Base-by-base conservation (phyloP, 2,329 filamentous ascomycete species). In the Diaporthe sp. region DNA sequence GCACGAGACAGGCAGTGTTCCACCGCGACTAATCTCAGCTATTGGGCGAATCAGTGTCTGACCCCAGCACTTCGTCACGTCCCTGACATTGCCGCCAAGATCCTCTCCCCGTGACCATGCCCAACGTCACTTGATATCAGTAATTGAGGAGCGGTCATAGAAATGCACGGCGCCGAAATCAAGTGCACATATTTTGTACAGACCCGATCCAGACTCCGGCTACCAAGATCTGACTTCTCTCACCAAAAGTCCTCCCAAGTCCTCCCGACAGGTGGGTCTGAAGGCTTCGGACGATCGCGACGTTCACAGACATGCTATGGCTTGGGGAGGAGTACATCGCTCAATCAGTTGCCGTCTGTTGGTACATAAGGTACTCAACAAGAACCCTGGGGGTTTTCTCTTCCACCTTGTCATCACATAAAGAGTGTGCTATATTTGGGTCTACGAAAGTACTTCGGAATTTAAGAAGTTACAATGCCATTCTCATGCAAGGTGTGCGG, bases 11-110 rank as follows among this genome's bases (percentile, higher is more conserved):
- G 65, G 65, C 46, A 69, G 65, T 69, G 65, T 55, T 69, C 31
- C 65, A 69, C 65, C 65, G 65, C 65, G 34, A 69, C 49, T 69
- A 69, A 69, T 69, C 31, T 69, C 65, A 28, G 49, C 65, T 13
- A 2, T 25, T 42, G 9, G 49, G 49, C 65, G 49, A 69, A 69
- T 55, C 65, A 69, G 65, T 34, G n/a, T 31, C 49, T 28, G 22
- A 19, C 46, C 65, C 49, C 65, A 69, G 46, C 65, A 37, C 4
- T 19, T 17, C 4, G 8, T 53, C n/a, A 8, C 31, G 65, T 39
- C 34, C 65, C 65, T 39, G 62, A 3, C 31, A 17, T 25, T 9
- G 5, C 28, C 46, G 65, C 65, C 65, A 55, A 69, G 65, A 1
- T 34, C 44, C 49, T 25, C 44, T 39, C 10, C 31, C 31, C 12